Evolutionary conservation across 805 yeast species (phyloP).

Genomic region (Metschnikowia chrysomelidarum): DNA sequence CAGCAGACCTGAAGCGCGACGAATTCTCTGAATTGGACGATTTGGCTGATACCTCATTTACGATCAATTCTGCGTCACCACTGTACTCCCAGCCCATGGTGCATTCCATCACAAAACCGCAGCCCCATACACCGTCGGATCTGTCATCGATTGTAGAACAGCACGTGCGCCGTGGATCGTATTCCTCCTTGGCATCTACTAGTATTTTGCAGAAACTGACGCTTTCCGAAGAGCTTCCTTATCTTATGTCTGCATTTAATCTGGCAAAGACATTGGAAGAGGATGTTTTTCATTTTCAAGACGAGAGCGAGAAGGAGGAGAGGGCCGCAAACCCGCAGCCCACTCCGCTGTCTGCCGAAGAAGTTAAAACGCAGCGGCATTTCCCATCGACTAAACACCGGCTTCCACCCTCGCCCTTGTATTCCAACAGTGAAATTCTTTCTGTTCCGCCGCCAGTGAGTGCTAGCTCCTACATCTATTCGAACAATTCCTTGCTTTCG

Average conservation of each 20-base stretch:
- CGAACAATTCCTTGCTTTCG: slow-evolving; percentile 36
- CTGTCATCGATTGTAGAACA: slow-evolving; percentile 7
- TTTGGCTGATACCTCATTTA: slow-evolving; percentile 26
- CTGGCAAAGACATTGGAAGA: slow-evolving; percentile 58
- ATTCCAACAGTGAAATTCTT: slow-evolving; percentile 33
- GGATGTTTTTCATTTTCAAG: slow-evolving; percentile 28
- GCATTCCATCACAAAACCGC: slow-evolving; percentile 35
- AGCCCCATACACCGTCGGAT: slow-evolving; percentile 5
- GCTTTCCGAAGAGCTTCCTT: slow-evolving; percentile 63
- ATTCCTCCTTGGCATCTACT: slow-evolving; percentile 31
- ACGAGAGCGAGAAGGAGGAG: slow-evolving; percentile 18
- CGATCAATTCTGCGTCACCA: slow-evolving; percentile 21
- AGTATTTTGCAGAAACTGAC: slow-evolving; percentile 49
- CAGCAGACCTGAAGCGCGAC: slow-evolving; percentile 3
- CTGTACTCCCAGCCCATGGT: slow-evolving; percentile 33
- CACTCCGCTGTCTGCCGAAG: background rate
- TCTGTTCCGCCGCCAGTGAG: slow-evolving; percentile 18
- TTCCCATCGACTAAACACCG: slow-evolving; percentile 26
- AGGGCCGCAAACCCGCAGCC: background rate
- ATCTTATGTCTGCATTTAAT: slow-evolving; percentile 62
- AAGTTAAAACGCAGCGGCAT: slow-evolving; percentile 4
- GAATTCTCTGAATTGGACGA: slow-evolving; percentile 25
- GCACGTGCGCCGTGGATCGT: slow-evolving; percentile 26
- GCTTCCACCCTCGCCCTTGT: slow-evolving; percentile 33
- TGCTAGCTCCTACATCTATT: slow-evolving; percentile 31